These are phyloP conservation scores for Ceratocystis diversiconidia DNA, from an alignment of 2,329 filamentous ascomycete genomes.

Conservation along the genomic window DNA sequence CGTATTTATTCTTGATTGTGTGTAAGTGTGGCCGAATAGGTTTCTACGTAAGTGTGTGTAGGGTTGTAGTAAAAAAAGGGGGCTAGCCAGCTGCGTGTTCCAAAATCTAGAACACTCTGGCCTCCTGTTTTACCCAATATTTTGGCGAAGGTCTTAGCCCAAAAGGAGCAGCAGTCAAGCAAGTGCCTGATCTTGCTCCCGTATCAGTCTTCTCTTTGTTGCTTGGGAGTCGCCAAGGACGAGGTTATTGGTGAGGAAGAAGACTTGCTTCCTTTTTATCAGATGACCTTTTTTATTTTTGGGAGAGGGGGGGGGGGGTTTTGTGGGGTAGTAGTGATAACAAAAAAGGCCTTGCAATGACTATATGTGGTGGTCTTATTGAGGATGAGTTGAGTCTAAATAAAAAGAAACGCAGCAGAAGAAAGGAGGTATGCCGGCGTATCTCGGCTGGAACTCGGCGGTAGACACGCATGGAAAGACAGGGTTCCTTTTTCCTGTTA, in stretches of 20 bases:
- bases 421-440: background rate
- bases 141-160: no score
- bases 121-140: background rate
- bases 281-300: background rate
- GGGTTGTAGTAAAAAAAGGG: background rate
- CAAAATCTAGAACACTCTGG: background rate
- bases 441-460: constrained; percentile 1
- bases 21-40: background rate
- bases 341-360: background rate
- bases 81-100: background rate
- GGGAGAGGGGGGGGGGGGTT: background rate
- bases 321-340: background rate
- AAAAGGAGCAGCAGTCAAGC: no score
- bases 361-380: background rate
- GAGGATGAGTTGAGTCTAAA: background rate
- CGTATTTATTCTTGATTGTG: no score
- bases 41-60: background rate
- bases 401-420: background rate
- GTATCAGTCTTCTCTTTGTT: background rate
- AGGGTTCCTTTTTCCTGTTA: background rate
- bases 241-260: background rate
- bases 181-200: background rate
- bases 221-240: background rate
- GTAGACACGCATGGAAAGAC: background rate
- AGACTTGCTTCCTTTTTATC: background rate